Evolutionary conservation across 306 rosid species (phyloP), one percentile per base, ranked within the genome.

Genomic region (Cyamopsis tetragonoloba): DNA sequence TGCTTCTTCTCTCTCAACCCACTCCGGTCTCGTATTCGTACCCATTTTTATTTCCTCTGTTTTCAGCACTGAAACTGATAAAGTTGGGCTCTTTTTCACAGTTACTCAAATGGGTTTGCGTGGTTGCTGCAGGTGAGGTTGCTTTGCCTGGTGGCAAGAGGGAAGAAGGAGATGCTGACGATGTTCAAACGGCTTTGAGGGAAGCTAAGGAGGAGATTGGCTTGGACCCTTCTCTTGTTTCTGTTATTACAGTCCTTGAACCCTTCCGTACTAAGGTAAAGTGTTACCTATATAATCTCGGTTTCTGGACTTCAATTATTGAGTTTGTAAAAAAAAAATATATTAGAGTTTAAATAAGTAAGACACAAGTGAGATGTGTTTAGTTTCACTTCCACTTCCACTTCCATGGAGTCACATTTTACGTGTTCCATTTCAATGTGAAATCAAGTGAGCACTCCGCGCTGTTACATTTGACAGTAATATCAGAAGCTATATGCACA

Each of bases 201-300:
- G 98, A 92, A 76, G 95, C 98, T 18, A 83, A 87, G 56, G 95
- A 92, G 76, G 96, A 92, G 77, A 89, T 92, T 58, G 95, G 98
- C 30, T 79, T 92, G 78, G 81, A 88, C 69, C 86, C 96, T 71
- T 75, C 92, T 67, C 79, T 79, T 60, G 96, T 92, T 28, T 71
- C 79, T 42, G 71, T 87, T 12, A 41, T 89, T 19, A 61, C 95
- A 3, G 30, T 73, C 73, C 91, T 92, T 31, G 79, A 84, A 13
- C 88, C 96, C 12, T 81, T 76, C 31, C 68, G 14, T 6, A 77
- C 87, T 42, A 88, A 82, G 88, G 95, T 55, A n/a, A n/a, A n/a
- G n/a, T n/a, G n/a, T n/a, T n/a, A n/a, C n/a, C n/a, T n/a, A n/a
- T n/a, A n/a, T n/a, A n/a, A n/a, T n/a, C n/a, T n/a, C n/a, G n/a